Evolutionary conservation across 2,329 filamentous ascomycete species (phyloP), one percentile per base, ranked within the genome.

Genomic region (Lomentospora prolificans): DNA sequence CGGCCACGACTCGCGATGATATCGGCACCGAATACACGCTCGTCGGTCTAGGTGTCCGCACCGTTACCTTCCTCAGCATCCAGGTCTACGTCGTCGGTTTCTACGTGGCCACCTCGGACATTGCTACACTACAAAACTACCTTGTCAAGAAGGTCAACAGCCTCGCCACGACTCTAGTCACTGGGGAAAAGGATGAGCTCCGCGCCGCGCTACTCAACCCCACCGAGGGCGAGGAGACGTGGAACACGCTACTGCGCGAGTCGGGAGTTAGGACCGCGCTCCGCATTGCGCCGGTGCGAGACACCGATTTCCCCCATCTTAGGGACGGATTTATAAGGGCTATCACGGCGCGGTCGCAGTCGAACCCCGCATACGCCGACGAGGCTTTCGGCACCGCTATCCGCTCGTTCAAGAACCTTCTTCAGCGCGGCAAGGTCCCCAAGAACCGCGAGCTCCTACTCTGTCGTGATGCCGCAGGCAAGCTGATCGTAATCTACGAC

Each of bases 71-170:
- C 69, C 73, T 97, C 48, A 76, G 82, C 51, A 90, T 99, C 48
- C 86, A 96, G 68, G 94, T 99, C 55, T 99, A 99, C 72, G 87
- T 97, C 17, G 87, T 96, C 0, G 94, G 92, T 14, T 82, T 95
- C 63, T 99, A 99, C 72, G 79, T 97, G 25, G 89, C 90, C 25
- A 92, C 86, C 0, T 75, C 85, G 36, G 90, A 96, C 65, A 84
- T 99, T 58, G 83, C 85, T 3, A 77, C 79, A n/a, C 76, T 99
- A 41, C 92, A 97, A 70, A 77, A 80, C 61, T 81, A 83, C 48
- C 78, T 97, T 28, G 80, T 95, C 58, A 84, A 85, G 66, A 83
- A 83, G 59, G 81, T 95, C 63, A 89, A 89, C 66, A 80, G 85
- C 0, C 73, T 84, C 3, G 92, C 91, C 2, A 95, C 89, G 0